Percentiles rank a stretch among this genome's conserved stretches.
phyloP scores from a whole-genome alignment of 306 rosid genomes.

The Cyamopsis tetragonoloba region DNA sequence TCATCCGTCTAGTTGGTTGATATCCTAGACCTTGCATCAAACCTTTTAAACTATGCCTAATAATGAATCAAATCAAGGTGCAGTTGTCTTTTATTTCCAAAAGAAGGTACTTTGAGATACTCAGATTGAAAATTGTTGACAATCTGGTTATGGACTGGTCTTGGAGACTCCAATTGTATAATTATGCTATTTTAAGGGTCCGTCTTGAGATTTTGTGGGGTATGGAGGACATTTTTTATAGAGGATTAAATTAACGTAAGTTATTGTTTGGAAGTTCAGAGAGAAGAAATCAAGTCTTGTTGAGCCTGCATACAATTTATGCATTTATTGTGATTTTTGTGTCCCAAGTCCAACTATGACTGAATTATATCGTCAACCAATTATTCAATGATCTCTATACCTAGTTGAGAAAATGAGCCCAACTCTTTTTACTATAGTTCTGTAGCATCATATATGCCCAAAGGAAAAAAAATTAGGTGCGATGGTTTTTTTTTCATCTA shows the following conservation, averaged over 20 bases:
- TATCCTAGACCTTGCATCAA: constrained; percentile 4
- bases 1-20: background rate
- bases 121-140: background rate
- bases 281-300: background rate
- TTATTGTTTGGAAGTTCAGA: background rate
- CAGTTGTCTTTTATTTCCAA: background rate
- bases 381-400: background rate
- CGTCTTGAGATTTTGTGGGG: background rate
- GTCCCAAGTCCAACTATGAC: background rate
- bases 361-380: background rate
- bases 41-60: constrained; percentile 1
- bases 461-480: no score
- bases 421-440: background rate
- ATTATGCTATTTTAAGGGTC: background rate
- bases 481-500: background rate
- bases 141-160: constrained; percentile 11
- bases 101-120: background rate
- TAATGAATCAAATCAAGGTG: background rate
- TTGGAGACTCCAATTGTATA: background rate
- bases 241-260: background rate
- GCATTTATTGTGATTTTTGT: background rate
- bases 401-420: background rate
- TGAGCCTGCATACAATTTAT: background rate
- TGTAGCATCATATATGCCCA: background rate
- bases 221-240: background rate